These are phyloP conservation scores for Theobroma cacao DNA, from an alignment of 345 rosid genomes.

Conservation along the genomic window DNA sequence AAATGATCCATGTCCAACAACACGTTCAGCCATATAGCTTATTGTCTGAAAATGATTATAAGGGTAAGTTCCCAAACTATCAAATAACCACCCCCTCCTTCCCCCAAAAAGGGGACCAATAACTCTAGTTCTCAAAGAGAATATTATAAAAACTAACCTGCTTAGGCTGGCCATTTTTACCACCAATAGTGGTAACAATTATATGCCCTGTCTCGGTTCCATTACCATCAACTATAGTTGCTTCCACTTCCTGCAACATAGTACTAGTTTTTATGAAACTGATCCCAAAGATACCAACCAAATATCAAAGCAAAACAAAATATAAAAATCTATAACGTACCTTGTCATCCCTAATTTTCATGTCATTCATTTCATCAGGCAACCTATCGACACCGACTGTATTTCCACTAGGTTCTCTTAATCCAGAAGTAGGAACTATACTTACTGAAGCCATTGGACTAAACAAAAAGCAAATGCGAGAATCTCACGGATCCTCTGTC, in stretches of 20 bases:
- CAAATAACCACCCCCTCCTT: not conserved
- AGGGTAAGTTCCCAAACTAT: not conserved
- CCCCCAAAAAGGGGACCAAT: not conserved
- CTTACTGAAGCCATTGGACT: constrained; percentile 60
- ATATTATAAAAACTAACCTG: constrained; percentile 42
- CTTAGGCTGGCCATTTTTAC: constrained; percentile 76
- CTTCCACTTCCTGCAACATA: constrained; percentile 71
- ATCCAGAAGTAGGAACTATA: constrained; percentile 48
- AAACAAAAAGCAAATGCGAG: not conserved
- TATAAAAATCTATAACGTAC: constrained; percentile 24
- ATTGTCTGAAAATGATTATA: constrained; percentile 49
- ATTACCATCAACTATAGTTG: constrained; percentile 80
- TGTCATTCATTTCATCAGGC: constrained; percentile 83
- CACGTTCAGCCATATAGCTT: constrained; percentile 97
- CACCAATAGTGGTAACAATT: constrained; percentile 81
- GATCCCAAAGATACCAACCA: not conserved
- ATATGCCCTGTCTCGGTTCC: constrained; percentile 87
- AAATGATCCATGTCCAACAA: constrained; percentile 94
- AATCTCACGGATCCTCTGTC: not conserved
- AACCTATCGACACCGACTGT: constrained; percentile 63
- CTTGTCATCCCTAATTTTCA: constrained; percentile 92
- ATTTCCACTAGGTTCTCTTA: constrained; percentile 53
- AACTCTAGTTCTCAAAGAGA: not conserved
- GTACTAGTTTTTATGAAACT: not conserved
- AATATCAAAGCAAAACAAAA: not conserved